Evolutionary conservation across 2,329 filamentous ascomycete species (phyloP), one percentile per base, ranked within the genome.

Genomic region (Xylariaceae sp.): DNA sequence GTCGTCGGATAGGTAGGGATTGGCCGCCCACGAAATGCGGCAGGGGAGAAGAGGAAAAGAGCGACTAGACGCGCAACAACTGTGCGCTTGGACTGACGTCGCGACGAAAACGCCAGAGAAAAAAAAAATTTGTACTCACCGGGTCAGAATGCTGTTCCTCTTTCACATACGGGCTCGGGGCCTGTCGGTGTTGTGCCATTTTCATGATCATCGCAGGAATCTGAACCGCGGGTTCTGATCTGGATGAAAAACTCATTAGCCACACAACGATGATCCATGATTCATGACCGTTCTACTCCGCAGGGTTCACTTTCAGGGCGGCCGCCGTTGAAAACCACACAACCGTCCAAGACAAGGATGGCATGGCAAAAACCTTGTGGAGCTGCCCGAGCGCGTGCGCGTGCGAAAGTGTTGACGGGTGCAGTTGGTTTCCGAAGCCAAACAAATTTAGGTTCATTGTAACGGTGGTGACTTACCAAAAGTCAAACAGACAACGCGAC

Each of bases 151-250:
- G 64, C 17, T 56, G 59, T 56, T 72, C 70, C 53, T 71, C 69
- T 55, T 72, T 72, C 49, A 66, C 54, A 44, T 64, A 70, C 39
- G 67, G 64, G 62, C 65, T 64, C 43, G 67, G 59, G 58, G 63
- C 66, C 65, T 71, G 69, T 53, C 68, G 67, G 53, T 69, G 68
- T 54, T 70, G 68, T 54, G 67, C 67, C 70, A 73, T 73, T 56
- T 67, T 67, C 58, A 68, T 66, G 60, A 68, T 65, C 68, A 71
- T 71, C 50, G 53, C 52, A 52, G 45, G 51, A 27, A 36, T 47
- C 42, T 22, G 42, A 42, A 39, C 17, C 42, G 29, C 32, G 5
- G 41, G 33, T 45, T 46, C 37, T 44, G 34, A 45, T 48, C 46
- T 55, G 44, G 37, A 41, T 32, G 22, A 49, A 39, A 16, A 19